Conservation (phyloP, 306 rosid genomes). For the Vicia sativa region DNA sequence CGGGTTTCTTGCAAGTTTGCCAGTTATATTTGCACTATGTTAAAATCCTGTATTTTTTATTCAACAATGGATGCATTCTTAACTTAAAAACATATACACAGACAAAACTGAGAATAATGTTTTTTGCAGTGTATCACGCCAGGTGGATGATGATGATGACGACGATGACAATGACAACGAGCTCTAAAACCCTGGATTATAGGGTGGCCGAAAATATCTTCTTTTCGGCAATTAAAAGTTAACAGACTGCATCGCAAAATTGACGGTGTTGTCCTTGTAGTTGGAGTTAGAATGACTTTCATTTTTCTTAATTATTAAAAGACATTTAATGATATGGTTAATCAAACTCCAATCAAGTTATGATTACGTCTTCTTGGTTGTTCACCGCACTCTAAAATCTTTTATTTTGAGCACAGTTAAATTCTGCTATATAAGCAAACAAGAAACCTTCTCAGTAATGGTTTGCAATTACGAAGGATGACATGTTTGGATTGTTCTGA, state of each 20-base stretch:
- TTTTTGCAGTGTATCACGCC: constrained; percentile 50
- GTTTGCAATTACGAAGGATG: not conserved
- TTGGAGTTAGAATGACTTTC: constrained; percentile 22
- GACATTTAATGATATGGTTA: constrained; percentile 9
- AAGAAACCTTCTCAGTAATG: not conserved
- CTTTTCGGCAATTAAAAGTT: constrained; percentile 12
- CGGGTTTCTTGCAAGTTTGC: constrained; percentile 7
- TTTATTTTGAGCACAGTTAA: not conserved
- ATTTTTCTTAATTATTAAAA: constrained; percentile 3
- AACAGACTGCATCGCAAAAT: constrained; percentile 18
- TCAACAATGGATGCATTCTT: constrained; percentile 15
- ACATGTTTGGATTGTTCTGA: not conserved
- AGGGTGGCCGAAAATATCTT: constrained; percentile 26
- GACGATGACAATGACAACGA: constrained; percentile 51
- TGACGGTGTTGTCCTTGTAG: constrained; percentile 21
- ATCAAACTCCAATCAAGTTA: constrained; percentile 26
- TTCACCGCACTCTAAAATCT: not conserved
- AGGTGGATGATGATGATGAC: constrained; percentile 36
- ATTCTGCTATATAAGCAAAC: not conserved
- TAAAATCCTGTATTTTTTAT: constrained; percentile 2
- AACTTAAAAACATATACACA: constrained; percentile 8
- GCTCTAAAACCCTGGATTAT: constrained; percentile 48
- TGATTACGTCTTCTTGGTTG: constrained; percentile 8
- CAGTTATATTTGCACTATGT: constrained; percentile 9
- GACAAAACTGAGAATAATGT: constrained; percentile 24